Evolutionary conservation across 139 green algal genomes (phyloP), one percentile per base, ranked within the genome.

Genomic region (Klebsormidium nitens): DNA sequence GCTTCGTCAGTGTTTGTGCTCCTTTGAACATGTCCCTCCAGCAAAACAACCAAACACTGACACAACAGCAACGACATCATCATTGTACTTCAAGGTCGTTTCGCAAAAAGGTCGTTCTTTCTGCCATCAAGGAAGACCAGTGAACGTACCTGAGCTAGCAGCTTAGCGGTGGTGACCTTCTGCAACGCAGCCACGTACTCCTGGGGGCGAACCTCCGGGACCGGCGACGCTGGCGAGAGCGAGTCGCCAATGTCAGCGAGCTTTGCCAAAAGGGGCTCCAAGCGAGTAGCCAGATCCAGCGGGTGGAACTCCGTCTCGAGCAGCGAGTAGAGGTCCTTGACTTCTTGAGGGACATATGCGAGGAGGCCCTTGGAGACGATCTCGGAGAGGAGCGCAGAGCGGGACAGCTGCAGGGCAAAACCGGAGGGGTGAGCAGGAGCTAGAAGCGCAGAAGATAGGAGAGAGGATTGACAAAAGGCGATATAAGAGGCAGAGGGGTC

Each of bases 221-320:
- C 77, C 2, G 89, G 87, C 39, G 60, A 81, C 1, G 82, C 76
- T 5, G 77, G 48, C 2, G 77, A 87, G 34, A 86, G 62, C 60
- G 63, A 60, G 47, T 66, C 55, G 2, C 62, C 59, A 61, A 80
- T 66, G 1, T 19, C 40, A 59, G 65, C 3, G 19, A 96, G 81
- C 69, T 75, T 65, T 3, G 84, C 74, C 46, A 98, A 82, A 76
- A 96, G 76, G 1, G 89, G 89, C 35, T 86, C 70, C 60, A 95
- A 82, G 32, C 64, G 67, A 38, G 81, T 61, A 82, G 89, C 96
- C 59, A 99, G 85, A 74, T 96, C 85, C 73, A 99, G 87, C 26
- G 93, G 11, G 71, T 84, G 85, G 77, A 96, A 96, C 34, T 96
- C 90, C 19, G 76, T 52, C 79, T 95, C 89, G 47, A 97, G 65